Base-by-base conservation (phyloP, 1,284 basidiomycete species). In the Sanghuangporus sanghuang region DNA sequence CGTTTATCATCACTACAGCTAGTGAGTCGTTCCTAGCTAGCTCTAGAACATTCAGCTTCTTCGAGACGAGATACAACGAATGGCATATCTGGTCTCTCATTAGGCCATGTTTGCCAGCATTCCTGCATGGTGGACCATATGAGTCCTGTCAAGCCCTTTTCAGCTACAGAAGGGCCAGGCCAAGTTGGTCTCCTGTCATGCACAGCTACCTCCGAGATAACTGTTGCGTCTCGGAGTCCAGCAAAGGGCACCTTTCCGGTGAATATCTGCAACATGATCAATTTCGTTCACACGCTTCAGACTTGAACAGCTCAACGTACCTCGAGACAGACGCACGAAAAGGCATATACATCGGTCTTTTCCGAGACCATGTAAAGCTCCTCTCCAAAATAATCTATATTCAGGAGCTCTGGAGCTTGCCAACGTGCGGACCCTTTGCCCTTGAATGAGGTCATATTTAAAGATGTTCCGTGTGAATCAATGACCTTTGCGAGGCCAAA, bases 401-500 rank as follows among this genome's bases (percentile, higher is more conserved):
- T 35, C 4, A 64, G 52, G 9, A 64, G 40, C 63, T 64, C 63
- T 23, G 63, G 63, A 11, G 63, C 63, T 23, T 64, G 63, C 63
- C 63, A 64, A 7, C 63, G 48, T 21, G 55, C 18, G 12, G 63
- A 36, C 12, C 63, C 63, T 27, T 27, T 44, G 6, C 63, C 63
- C 2, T 44, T 39, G 35, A 64, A 60, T 2, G 63, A 64, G 12
- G 63, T 53, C 18, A 38, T 40, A 1, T 16, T 49, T 9, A 49
- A 14, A 16, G 27, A 32, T 32, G 46, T 55, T 7, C 21, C 46
- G 9, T 59, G 57, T 6, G 48, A 54, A 32, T 64, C 57, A 5
- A 64, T 36, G 8, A 54, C 39, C 16, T 39, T 35, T 12, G 62
- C 62, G 27, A 64, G 63, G 2, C 63, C 63, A 56, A 64, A 64